phyloP scores from a whole-genome alignment of 225 moss, liverwort and hornwort genomes.

The Asterella californica region DNA sequence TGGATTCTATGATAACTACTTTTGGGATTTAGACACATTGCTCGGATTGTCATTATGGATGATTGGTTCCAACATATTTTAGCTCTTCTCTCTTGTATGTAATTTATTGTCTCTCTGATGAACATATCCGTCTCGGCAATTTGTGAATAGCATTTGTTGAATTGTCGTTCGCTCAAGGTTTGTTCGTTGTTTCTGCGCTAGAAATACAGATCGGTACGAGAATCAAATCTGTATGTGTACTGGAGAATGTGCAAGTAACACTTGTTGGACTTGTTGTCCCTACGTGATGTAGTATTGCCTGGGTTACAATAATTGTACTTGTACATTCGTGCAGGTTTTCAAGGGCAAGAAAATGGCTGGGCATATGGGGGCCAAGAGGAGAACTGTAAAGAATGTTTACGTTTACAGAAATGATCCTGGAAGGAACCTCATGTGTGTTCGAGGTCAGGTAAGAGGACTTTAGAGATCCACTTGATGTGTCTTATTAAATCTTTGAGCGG shows the following conservation, averaged over 20 bases:
- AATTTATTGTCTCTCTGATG: neutral
- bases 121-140: neutral
- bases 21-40: neutral
- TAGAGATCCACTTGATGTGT: neutral
- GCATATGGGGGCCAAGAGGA: slow-evolving; percentile 93
- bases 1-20: neutral
- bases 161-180: slow-evolving; percentile 1
- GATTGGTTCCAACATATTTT: neutral
- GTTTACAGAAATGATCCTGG: slow-evolving; percentile 92
- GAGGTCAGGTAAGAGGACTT: slow-evolving; percentile 64
- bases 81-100: neutral
- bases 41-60: neutral
- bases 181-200: slow-evolving; percentile 14
- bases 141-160: neutral
- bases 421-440: slow-evolving; percentile 90
- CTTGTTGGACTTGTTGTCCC: neutral
- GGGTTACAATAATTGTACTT: neutral
- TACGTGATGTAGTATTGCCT: neutral
- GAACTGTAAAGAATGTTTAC: slow-evolving; percentile 93
- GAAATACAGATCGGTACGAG: slow-evolving; percentile 65
- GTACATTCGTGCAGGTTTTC: slow-evolving; percentile 55
- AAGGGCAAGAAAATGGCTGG: slow-evolving; percentile 99
- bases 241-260: neutral
- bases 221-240: neutral
- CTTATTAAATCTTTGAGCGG: neutral